Percentiles rank a stretch among this genome's conserved stretches.
These are phyloP conservation scores for Bombardia bombarda DNA, from an alignment of 495 filamentous ascomycete genomes.

Conservation along the genomic window DNA sequence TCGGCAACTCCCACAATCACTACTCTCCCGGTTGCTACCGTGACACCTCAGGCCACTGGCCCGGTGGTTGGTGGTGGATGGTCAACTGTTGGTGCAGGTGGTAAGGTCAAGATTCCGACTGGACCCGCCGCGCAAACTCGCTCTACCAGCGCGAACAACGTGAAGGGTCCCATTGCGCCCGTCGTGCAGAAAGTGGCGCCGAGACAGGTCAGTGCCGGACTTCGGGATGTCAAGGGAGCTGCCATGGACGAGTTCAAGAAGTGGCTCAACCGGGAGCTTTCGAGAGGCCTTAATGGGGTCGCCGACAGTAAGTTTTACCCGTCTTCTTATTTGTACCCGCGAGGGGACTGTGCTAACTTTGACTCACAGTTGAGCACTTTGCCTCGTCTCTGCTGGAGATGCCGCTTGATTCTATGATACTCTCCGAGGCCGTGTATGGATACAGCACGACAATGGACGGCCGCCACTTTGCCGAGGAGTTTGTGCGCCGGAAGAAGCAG, in stretches of 20 bases:
- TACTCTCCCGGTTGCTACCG: conserved; percentile 8
- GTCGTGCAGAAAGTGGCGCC: conserved; percentile 25
- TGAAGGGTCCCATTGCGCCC: conserved; percentile 20
- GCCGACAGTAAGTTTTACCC: conserved; percentile 38
- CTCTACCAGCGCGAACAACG: conserved; percentile 43
- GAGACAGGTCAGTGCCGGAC: conserved; percentile 19
- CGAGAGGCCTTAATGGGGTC: conserved; percentile 40
- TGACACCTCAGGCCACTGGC: conserved; percentile 13
- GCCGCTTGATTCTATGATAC: conserved; percentile 68
- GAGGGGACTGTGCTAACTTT: no score
- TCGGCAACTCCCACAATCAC: conserved; percentile 10
- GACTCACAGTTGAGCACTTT: conserved; percentile 62
- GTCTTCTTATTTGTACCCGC: no score
- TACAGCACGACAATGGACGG: conserved; percentile 81
- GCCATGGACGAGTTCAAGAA: conserved; percentile 84
- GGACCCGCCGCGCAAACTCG: conserved; percentile 50
- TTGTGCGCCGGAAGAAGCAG: conserved; percentile 81
- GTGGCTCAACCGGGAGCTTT: conserved; percentile 74
- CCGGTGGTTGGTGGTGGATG: conserved; percentile 55
- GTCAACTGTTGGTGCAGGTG: conserved; percentile 94
- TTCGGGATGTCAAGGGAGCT: conserved; percentile 44
- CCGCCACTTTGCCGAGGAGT: conserved; percentile 89
- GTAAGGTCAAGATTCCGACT: conserved; percentile 72
- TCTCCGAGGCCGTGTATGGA: conserved; percentile 81
- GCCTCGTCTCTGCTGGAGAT: conserved; percentile 64